Conservation (phyloP, 345 rosid genomes). For the Theobroma cacao region DNA sequence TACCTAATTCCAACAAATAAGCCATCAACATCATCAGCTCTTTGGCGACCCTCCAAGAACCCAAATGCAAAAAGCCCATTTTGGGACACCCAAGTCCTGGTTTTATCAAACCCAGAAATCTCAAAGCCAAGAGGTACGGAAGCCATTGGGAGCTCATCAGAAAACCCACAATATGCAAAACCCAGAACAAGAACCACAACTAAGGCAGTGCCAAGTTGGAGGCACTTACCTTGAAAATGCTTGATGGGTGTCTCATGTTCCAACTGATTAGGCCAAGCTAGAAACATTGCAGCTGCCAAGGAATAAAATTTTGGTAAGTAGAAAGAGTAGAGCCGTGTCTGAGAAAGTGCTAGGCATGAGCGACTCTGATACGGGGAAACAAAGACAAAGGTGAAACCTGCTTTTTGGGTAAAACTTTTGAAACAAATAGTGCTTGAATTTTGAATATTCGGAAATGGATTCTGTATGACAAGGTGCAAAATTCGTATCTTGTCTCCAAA, state of each 20-base stretch:
- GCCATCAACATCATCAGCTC: slow-evolving; percentile 26
- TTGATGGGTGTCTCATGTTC: neutral
- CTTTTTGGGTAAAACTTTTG: too few species aligned
- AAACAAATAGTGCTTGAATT: too few species aligned
- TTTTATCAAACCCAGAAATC: slow-evolving; percentile 37
- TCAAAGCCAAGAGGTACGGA: slow-evolving; percentile 40
- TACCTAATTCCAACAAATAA: slow-evolving; percentile 36
- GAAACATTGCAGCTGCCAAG: neutral
- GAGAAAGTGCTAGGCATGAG: neutral
- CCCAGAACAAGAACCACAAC: slow-evolving; percentile 27
- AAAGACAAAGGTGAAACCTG: too few species aligned
- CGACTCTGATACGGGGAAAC: neutral
- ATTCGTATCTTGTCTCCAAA: too few species aligned
- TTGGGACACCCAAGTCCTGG: slow-evolving; percentile 33
- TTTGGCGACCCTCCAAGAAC: slow-evolving; percentile 23
- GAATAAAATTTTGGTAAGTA: neutral
- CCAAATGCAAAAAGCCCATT: slow-evolving; percentile 42
- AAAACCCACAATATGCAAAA: slow-evolving; percentile 18
- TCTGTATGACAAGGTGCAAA: too few species aligned
- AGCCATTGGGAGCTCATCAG: slow-evolving; percentile 28
- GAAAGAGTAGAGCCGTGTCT: neutral
- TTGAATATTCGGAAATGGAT: too few species aligned
- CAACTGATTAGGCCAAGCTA: neutral
- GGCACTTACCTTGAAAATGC: slow-evolving; percentile 1
- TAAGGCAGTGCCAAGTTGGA: slow-evolving; percentile 11